Evolutionary conservation across 345 rosid species (phyloP).

Genomic region (Linum trigynum): DNA sequence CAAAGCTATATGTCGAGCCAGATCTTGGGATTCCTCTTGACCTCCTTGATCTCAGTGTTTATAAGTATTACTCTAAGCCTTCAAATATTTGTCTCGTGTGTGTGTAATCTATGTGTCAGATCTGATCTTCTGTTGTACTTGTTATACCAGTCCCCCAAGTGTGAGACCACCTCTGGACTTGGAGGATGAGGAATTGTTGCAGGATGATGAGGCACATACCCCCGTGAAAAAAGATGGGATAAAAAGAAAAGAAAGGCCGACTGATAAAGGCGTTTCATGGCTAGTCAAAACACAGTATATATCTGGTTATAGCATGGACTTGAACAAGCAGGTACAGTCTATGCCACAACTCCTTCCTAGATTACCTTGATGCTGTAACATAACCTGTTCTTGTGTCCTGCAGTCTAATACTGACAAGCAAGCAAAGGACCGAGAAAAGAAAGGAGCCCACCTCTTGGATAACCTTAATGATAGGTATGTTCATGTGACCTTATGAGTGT

Average conservation of each 20-base stretch:
- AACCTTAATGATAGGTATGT: slow-evolving; percentile 70
- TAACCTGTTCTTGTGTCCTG: slow-evolving; percentile 18
- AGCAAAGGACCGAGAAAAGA: slow-evolving; percentile 85
- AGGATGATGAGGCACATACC: slow-evolving; percentile 66
- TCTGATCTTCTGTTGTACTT: slow-evolving; percentile 14
- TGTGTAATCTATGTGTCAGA: neutral
- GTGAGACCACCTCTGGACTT: slow-evolving; percentile 59
- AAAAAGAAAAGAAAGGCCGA: slow-evolving; percentile 78
- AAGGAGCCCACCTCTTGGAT: slow-evolving; percentile 64
- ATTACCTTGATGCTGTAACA: neutral
- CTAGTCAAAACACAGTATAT: slow-evolving; percentile 94
- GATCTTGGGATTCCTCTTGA: slow-evolving; percentile 98
- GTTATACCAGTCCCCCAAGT: slow-evolving; percentile 48
- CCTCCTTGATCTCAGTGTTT: slow-evolving; percentile 88
- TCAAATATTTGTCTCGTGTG: slow-evolving; percentile 4
- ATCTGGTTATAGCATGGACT: slow-evolving; percentile 76
- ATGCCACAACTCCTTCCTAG: neutral
- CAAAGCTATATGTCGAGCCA: slow-evolving; percentile 82
- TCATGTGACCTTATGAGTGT: neutral
- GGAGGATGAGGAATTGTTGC: slow-evolving; percentile 86
- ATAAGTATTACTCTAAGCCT: slow-evolving; percentile 50
- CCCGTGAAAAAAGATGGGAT: slow-evolving; percentile 85
- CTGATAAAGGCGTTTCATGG: slow-evolving; percentile 95
- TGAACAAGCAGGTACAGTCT: slow-evolving; percentile 61
- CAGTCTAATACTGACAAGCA: slow-evolving; percentile 93